Conservation (phyloP, 108 stramenopile genomes). For the Discostella pseudostelligera region DNA sequence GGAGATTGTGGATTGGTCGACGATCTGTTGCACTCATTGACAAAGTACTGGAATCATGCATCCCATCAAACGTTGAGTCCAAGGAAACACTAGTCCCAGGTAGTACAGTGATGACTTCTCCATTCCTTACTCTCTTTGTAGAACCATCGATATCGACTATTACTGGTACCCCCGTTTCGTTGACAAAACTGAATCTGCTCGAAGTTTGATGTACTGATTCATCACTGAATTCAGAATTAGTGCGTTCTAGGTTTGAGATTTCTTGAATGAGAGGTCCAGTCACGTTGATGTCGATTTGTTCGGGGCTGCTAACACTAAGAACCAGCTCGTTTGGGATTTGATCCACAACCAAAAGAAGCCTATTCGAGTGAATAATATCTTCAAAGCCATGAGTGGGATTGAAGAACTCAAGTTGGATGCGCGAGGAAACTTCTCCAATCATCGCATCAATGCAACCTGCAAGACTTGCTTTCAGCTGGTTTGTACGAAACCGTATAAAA, state of each 20-base stretch:
- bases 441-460: slow-evolving; percentile 69
- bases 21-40: slow-evolving; percentile 7
- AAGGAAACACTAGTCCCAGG: slow-evolving; percentile 9
- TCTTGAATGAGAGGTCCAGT: slow-evolving; percentile 61
- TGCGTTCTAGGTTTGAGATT: slow-evolving; percentile 46
- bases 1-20: slow-evolving; percentile 11
- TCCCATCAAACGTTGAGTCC: slow-evolving; percentile 3
- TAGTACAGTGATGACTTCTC: neutral
- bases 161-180: slow-evolving; percentile 22
- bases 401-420: slow-evolving; percentile 53
- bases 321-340: slow-evolving; percentile 75
- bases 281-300: slow-evolving; percentile 52
- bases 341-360: slow-evolving; percentile 43
- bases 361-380: slow-evolving; percentile 57
- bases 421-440: slow-evolving; percentile 51
- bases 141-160: neutral
- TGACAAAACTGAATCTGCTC: slow-evolving; percentile 6
- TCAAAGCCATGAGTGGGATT: slow-evolving; percentile 68
- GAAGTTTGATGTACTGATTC: neutral
- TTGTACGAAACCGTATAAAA: slow-evolving; percentile 62
- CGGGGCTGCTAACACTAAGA: slow-evolving; percentile 21
- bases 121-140: neutral
- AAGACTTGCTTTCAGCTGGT: slow-evolving; percentile 49
- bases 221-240: slow-evolving; percentile 5
- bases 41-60: slow-evolving; percentile 1